A percentile compares a stretch with the other conserved stretches of the same genome.
These are phyloP conservation scores for Schizonepeta tenuifolia DNA, from an alignment of 257 asterid species.

Conservation along the genomic window DNA sequence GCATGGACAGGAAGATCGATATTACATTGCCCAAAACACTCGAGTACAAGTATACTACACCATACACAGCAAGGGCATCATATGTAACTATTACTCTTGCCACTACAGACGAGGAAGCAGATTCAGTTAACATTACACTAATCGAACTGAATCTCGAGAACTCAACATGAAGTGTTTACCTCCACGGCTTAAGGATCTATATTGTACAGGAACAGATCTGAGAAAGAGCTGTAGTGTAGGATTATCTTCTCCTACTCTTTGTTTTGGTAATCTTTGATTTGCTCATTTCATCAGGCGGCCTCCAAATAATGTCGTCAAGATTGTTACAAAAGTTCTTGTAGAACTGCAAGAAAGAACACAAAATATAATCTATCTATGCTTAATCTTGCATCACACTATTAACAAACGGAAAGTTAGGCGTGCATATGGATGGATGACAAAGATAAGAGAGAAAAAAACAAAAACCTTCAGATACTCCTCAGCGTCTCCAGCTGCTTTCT, in stretches of 20 bases:
- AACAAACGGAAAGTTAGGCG: not conserved
- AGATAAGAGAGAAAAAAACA: not conserved
- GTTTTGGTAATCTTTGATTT: slow-evolving; percentile 58
- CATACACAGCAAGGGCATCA: slow-evolving; percentile 8
- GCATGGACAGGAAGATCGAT: slow-evolving; percentile 1
- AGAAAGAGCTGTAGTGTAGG: not conserved
- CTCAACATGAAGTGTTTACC: not conserved
- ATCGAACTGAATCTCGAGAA: not conserved
- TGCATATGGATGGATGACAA: slow-evolving; percentile 6
- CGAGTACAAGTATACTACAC: not conserved
- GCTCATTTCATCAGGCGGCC: slow-evolving; percentile 61
- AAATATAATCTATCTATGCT: not conserved
- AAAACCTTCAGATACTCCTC: slow-evolving; percentile 65
- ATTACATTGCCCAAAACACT: slow-evolving; percentile 7
- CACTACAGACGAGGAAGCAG: slow-evolving; percentile 8
- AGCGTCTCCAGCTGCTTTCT: slow-evolving; percentile 89
- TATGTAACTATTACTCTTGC: not conserved
- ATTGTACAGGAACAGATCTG: slow-evolving; percentile 21
- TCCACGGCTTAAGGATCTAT: not conserved
- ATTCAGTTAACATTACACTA: not conserved
- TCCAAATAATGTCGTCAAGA: slow-evolving; percentile 92
- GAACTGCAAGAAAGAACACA: slow-evolving; percentile 55
- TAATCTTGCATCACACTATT: not conserved
- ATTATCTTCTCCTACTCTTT: slow-evolving; percentile 60
- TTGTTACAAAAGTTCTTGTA: slow-evolving; percentile 86